Percentiles rank a stretch among this genome's conserved stretches.
phyloP scores from a whole-genome alignment of 1,139 yeast genomes.

The Blastobotrys arbuscula region DNA sequence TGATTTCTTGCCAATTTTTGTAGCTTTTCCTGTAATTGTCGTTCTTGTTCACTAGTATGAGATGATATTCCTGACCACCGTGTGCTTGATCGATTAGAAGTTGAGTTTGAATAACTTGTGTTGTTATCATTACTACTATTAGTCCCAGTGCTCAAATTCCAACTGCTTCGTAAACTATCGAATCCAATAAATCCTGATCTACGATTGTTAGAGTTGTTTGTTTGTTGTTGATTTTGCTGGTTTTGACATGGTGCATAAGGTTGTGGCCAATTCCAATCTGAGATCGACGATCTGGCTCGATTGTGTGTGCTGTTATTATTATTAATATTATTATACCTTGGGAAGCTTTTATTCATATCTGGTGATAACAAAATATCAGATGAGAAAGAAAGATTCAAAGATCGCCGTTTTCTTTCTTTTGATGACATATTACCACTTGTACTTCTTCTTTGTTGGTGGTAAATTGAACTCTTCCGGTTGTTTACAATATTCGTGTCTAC shows the following conservation, averaged over 20 bases:
- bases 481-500: neutral
- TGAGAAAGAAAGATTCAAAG: slow-evolving; percentile 17
- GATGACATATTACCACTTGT: neutral
- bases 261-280: slow-evolving; percentile 7
- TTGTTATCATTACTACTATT: neutral
- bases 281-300: slow-evolving; percentile 7
- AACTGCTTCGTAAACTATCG: slow-evolving; percentile 3
- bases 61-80: neutral
- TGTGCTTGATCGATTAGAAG: slow-evolving; percentile 1
- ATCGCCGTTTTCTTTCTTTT: slow-evolving; percentile 21
- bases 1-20: slow-evolving; percentile 32
- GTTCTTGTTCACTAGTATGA: slow-evolving; percentile 24
- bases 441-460: neutral
- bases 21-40: slow-evolving; percentile 28
- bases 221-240: neutral
- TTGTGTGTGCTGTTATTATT: neutral
- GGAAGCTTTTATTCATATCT: neutral
- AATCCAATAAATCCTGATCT: slow-evolving; percentile 8
- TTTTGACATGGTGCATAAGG: neutral
- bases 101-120: neutral
- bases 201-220: neutral
- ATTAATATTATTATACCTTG: neutral
- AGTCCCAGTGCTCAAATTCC: neutral
- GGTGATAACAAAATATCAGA: slow-evolving; percentile 5
- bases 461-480: neutral